Percentiles rank a stretch among this genome's conserved stretches.
These are phyloP conservation scores for Penicillium sumatraense DNA, from an alignment of 2,329 filamentous ascomycete genomes.

Conservation along the genomic window DNA sequence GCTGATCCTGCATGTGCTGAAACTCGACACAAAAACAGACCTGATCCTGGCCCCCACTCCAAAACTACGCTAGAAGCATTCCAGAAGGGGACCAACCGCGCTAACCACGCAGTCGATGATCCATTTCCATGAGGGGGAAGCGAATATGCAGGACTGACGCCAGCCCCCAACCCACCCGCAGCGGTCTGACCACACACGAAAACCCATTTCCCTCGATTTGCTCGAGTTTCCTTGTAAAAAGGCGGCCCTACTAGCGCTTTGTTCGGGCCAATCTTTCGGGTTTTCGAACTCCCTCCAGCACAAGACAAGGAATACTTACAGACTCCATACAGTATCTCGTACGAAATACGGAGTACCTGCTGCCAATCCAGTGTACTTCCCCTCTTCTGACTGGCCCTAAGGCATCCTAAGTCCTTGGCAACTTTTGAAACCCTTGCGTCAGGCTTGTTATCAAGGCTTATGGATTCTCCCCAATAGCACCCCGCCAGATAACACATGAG, in stretches of 20 bases:
- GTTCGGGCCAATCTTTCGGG: slow-evolving; percentile 9
- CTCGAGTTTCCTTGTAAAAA: background rate
- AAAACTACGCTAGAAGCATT: slow-evolving; percentile 22
- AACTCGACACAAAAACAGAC: slow-evolving; percentile 1
- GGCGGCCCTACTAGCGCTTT: background rate
- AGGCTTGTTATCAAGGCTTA: too few species aligned
- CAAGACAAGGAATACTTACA: too few species aligned
- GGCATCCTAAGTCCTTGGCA: too few species aligned
- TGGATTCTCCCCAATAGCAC: background rate
- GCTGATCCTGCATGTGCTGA: background rate
- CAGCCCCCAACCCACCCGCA: slow-evolving; percentile 1
- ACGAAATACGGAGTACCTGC: too few species aligned
- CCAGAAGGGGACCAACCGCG: slow-evolving; percentile 11
- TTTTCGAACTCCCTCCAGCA: background rate
- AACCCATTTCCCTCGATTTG: too few species aligned
- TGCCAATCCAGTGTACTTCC: too few species aligned
- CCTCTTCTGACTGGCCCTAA: too few species aligned
- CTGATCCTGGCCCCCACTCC: slow-evolving; percentile 1
- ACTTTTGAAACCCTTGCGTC: background rate
- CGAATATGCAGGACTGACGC: slow-evolving; percentile 6
- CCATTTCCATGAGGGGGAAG: slow-evolving; percentile 1
- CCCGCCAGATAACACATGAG: background rate
- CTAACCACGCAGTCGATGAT: slow-evolving; percentile 7
- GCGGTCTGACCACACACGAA: slow-evolving; percentile 10
- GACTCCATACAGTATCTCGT: too few species aligned